Evolutionary conservation across 2,329 filamentous ascomycete species (phyloP), one percentile per base, ranked within the genome.

Genomic region (Zarea fungicola): DNA sequence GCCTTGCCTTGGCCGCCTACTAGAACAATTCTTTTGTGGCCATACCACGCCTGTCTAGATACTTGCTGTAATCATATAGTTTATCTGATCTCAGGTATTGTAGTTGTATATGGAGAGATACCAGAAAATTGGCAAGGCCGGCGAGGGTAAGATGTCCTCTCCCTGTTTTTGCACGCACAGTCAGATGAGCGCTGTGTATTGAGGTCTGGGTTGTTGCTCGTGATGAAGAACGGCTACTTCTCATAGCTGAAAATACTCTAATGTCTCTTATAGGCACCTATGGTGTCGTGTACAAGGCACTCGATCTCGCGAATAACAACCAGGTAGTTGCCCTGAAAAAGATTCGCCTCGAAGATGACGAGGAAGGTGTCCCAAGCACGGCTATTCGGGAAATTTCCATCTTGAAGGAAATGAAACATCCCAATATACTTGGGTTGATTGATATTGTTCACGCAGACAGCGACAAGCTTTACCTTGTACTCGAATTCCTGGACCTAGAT

Each of bases 41-140:
- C n/a, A n/a, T n/a, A n/a, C n/a, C n/a, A n/a, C n/a, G n/a, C n/a
- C n/a, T n/a, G n/a, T n/a, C n/a, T n/a, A n/a, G n/a, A n/a, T n/a
- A n/a, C n/a, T n/a, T n/a, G n/a, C n/a, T n/a, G n/a, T n/a, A n/a
- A n/a, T n/a, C n/a, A n/a, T n/a, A n/a, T n/a, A n/a, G n/a, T n/a
- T n/a, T n/a, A n/a, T n/a, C n/a, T n/a, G n/a, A n/a, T n/a, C n/a
- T n/a, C n/a, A n/a, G n/a, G n/a, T n/a, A n/a, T n/a, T n/a, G n/a
- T n/a, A n/a, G n/a, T n/a, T n/a, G n/a, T n/a, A n/a, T n/a, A 95
- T 96, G 90, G 89, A 96, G 70, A 95, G 95, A 72, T 96, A 96
- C 69, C 88, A 95, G 72, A 95, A 95, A 74, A 80, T 96, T 63
- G 90, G 96, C 75, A 96, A 96, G 77, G 90, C 96, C 62, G 90